Evolutionary conservation across 2,329 filamentous ascomycete genomes (phyloP).

Genomic region (Pseudocercospora musae): DNA sequence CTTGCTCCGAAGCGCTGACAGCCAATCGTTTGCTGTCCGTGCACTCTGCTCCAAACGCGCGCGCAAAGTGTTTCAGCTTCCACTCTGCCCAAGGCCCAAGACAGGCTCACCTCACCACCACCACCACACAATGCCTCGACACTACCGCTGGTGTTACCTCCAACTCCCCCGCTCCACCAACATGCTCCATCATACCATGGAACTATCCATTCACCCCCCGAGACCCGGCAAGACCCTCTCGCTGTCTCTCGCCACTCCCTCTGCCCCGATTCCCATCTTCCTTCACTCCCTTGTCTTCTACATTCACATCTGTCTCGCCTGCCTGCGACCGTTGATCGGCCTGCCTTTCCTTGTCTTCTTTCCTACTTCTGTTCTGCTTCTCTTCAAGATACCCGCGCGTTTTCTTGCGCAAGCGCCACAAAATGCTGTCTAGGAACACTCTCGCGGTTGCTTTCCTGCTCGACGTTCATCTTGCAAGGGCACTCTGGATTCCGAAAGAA

Average conservation of each 20-base stretch:
- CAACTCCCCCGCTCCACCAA: slow-evolving; percentile 14
- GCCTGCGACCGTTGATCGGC: slow-evolving; percentile 14
- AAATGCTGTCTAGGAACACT: slow-evolving; percentile 12
- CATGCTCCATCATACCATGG: no score
- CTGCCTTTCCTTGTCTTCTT: slow-evolving; percentile 16
- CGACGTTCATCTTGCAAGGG: slow-evolving; percentile 20
- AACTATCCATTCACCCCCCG: slow-evolving; percentile 13
- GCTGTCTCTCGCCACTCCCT: slow-evolving; percentile 12
- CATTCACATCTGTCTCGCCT: slow-evolving; percentile 8
- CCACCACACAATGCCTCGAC: slow-evolving; percentile 19
- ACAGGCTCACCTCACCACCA: slow-evolving; percentile 16
- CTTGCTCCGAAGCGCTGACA: not conserved
- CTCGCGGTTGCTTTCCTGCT: slow-evolving; percentile 32
- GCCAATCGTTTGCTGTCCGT: slow-evolving; percentile 16
- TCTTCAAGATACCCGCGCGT: slow-evolving; percentile 17
- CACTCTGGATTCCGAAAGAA: slow-evolving; percentile 27
- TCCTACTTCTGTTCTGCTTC: slow-evolving; percentile 8
- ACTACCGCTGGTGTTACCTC: slow-evolving; percentile 23
- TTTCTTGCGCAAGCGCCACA: slow-evolving; percentile 13
- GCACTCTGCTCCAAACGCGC: slow-evolving; percentile 17
- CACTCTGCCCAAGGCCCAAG: slow-evolving; percentile 6
- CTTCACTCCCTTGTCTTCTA: slow-evolving; percentile 12
- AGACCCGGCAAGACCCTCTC: slow-evolving; percentile 16
- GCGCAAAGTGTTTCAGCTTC: slow-evolving; percentile 22
- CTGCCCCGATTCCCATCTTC: slow-evolving; percentile 6